These are phyloP conservation scores for Ceratocystis cubensis DNA, from an alignment of 2,329 filamentous ascomycete species.

Conservation along the genomic window DNA sequence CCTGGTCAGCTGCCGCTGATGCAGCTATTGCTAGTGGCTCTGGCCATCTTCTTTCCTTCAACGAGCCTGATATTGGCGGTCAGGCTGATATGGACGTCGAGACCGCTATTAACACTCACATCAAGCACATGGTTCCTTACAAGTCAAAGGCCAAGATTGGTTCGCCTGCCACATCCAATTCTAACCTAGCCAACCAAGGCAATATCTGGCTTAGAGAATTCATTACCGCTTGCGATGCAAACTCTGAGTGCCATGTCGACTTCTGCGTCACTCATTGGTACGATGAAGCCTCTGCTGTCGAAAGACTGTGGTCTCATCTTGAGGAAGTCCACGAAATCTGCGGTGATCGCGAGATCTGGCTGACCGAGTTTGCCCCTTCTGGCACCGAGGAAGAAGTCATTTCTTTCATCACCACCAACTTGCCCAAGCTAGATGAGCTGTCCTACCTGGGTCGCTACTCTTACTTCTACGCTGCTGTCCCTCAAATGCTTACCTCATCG, in stretches of 20 bases:
- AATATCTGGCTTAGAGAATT: constrained; percentile 44
- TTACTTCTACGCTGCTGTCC: constrained; percentile 39
- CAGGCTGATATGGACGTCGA: constrained; percentile 47
- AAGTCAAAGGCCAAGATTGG: constrained; percentile 42
- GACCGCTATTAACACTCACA: constrained; percentile 41
- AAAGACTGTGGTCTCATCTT: constrained; percentile 45
- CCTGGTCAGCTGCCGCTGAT: constrained; percentile 41
- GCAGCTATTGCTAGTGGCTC: constrained; percentile 42
- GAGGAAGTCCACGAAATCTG: constrained; percentile 35
- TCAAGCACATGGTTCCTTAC: constrained; percentile 43
- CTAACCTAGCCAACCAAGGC: constrained; percentile 37
- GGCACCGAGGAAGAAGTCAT: constrained; percentile 34
- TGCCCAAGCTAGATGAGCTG: constrained; percentile 37
- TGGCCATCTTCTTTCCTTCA: constrained; percentile 52
- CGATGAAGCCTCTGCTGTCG: constrained; percentile 34
- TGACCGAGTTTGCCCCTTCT: constrained; percentile 50
- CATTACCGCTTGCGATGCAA: constrained; percentile 37
- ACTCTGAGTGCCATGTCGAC: constrained; percentile 40
- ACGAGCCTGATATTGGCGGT: constrained; percentile 52
- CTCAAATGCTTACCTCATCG: constrained; percentile 32
- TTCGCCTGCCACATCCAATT: constrained; percentile 51
- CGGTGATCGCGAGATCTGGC: constrained; percentile 41
- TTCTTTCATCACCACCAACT: constrained; percentile 39
- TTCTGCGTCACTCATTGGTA: constrained; percentile 56
- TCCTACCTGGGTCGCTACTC: constrained; percentile 43